phyloP scores from a whole-genome alignment of 1,139 yeast species.

The Yamadazyma pseudoaaseri region DNA sequence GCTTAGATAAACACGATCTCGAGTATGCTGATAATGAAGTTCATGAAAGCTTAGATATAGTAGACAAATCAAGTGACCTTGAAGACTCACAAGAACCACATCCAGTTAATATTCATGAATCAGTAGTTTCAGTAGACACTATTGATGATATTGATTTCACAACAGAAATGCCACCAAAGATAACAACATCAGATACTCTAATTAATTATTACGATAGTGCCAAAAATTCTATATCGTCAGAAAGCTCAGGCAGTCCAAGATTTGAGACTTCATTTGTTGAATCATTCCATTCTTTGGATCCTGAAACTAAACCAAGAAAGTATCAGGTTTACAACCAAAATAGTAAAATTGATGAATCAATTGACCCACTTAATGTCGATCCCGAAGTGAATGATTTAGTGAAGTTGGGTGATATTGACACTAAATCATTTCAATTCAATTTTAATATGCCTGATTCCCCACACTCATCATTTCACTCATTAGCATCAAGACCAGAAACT shows the following conservation, averaged over 20 bases:
- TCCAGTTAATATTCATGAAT: background rate
- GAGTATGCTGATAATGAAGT: background rate
- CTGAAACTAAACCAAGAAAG: slow-evolving; percentile 5
- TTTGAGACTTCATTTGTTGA: slow-evolving; percentile 2
- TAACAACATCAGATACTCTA: background rate
- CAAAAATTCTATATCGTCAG: background rate
- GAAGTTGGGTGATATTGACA: slow-evolving; percentile 14
- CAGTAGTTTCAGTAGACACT: background rate
- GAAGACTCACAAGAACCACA: background rate
- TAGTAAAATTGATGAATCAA: slow-evolving; percentile 3
- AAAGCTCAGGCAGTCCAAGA: slow-evolving; percentile 1
- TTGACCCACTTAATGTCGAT: slow-evolving; percentile 11
- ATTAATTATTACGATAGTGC: slow-evolving; percentile 2
- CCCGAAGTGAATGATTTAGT: slow-evolving; percentile 14
- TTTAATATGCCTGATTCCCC: slow-evolving; percentile 10
- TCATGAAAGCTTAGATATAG: background rate
- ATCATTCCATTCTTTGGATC: slow-evolving; percentile 7
- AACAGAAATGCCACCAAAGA: background rate
- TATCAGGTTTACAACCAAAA: slow-evolving; percentile 1
- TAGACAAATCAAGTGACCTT: too few species aligned
- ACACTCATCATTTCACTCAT: slow-evolving; percentile 9
- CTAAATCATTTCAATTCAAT: slow-evolving; percentile 15
- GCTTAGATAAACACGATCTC: background rate
- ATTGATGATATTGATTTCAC: slow-evolving; percentile 2
- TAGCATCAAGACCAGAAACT: slow-evolving; percentile 1